Percentiles rank a stretch among this genome's conserved stretches.
Conservation (phyloP, 306 rosid genomes). For the Lupinus albus region DNA sequence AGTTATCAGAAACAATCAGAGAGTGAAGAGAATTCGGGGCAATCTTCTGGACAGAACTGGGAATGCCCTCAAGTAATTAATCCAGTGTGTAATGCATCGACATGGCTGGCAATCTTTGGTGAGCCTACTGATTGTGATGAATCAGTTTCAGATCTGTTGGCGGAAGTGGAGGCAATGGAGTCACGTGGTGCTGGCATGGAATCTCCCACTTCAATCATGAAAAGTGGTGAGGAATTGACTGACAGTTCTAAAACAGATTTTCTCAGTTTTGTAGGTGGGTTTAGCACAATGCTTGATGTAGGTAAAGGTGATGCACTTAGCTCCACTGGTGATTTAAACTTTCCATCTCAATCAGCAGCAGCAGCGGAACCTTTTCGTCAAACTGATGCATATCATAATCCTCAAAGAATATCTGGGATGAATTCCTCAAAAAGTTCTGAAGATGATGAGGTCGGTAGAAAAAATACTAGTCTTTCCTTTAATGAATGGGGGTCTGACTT, state of each 20-base stretch:
- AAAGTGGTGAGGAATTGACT: constrained; percentile 59
- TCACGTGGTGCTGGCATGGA: constrained; percentile 69
- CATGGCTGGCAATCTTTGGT: constrained; percentile 68
- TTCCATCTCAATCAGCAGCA: constrained; percentile 49
- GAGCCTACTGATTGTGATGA: constrained; percentile 77
- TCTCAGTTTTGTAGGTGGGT: constrained; percentile 60
- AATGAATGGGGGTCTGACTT: constrained; percentile 48
- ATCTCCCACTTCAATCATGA: constrained; percentile 61
- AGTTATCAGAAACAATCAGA: constrained; percentile 62
- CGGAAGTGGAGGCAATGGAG: constrained; percentile 94
- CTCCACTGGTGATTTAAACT: constrained; percentile 66
- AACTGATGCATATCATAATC: constrained; percentile 47
- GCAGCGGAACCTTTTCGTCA: constrained; percentile 53
- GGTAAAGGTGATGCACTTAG: constrained; percentile 79
- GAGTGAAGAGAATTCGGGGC: constrained; percentile 71
- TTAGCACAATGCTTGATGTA: constrained; percentile 70
- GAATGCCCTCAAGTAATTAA: constrained; percentile 43
- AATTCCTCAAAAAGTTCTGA: constrained; percentile 53
- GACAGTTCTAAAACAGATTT: constrained; percentile 71
- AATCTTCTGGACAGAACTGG: constrained; percentile 82
- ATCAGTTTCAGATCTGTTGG: constrained; percentile 93
- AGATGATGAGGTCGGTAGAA: constrained; percentile 48
- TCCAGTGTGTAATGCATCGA: constrained; percentile 50
- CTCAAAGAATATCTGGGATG: constrained; percentile 44
- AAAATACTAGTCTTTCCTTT: constrained; percentile 45